Evolutionary conservation across 495 filamentous ascomycete species (phyloP), one percentile per base, ranked within the genome.

Genomic region (Aspergillus avenaceus): DNA sequence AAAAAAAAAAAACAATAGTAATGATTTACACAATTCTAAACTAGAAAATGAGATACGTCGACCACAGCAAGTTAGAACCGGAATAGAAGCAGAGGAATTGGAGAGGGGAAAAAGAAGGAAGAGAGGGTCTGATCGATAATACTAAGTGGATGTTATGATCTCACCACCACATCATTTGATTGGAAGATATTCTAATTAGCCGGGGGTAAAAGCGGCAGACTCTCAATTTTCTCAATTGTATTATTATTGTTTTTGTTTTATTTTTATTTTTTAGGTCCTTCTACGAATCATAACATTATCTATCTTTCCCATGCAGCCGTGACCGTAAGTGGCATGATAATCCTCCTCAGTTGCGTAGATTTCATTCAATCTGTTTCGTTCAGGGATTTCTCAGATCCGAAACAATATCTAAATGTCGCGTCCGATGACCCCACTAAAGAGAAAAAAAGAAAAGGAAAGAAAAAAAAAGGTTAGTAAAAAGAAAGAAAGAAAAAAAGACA

Each of bases 111-210:
- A 27, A n/a, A n/a, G n/a, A 38, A 38, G 16, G 18, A 14, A 38
- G 34, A 19, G 34, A 27, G 34, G 47, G 45, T 41, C 50, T 49
- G 27, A 45, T 32, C 47, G 27, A 23, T n/a, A n/a, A n/a, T n/a
- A n/a, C n/a, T 25, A 5, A 32, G 31, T 22, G 27, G 41, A 45
- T 21, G 26, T 41, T 46, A 56, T 60, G 53, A 60, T 54, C 53
- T 53, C 53, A 53, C 51, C 49, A 16, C 29, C 16, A 12, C 5
- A 19, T 13, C 24, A 2, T 29, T 13, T 37, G 8, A 54, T 54
- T 54, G 52, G 52, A 21, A 21, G 18, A 24, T 21, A 9, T 2
- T 5, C 25, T 22, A 47, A 42, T 55, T 55, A 43, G 47, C 42
- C 43, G 43, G 43, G 7, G 51, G 51, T 53, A 34, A 47, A 42